Percentiles rank a stretch among this genome's conserved stretches.
Evolutionary conservation across 2,329 filamentous ascomycete genomes (phyloP).

Genomic region (Pseudopithomyces maydicus): DNA sequence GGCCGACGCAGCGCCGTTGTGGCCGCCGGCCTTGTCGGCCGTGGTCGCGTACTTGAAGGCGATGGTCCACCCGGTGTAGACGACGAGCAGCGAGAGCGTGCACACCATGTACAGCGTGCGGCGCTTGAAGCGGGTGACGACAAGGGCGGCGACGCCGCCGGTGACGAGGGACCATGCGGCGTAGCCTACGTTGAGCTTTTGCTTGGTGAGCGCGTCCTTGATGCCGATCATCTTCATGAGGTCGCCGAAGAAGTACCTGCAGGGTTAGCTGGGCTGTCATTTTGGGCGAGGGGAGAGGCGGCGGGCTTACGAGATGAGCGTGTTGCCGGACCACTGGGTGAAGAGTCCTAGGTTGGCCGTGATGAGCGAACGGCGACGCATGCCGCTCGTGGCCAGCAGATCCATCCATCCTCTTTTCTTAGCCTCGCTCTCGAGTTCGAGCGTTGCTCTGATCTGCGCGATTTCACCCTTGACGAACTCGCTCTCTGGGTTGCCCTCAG

Average conservation of each 20-base stretch:
- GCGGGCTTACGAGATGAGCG: constrained; percentile 53
- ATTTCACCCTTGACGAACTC: constrained; percentile 67
- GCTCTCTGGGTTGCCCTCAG: constrained; percentile 62
- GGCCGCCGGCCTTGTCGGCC: constrained; percentile 20
- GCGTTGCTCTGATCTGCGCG: constrained; percentile 66
- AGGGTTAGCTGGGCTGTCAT: not conserved
- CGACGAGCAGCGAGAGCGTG: constrained; percentile 32
- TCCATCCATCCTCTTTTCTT: constrained; percentile 60
- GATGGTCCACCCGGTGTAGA: constrained; percentile 39
- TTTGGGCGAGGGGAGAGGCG: not conserved
- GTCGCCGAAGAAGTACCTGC: constrained; percentile 63
- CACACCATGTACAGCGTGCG: constrained; percentile 58
- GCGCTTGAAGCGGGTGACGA: constrained; percentile 59
- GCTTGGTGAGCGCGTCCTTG: constrained; percentile 40
- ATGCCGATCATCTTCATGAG: constrained; percentile 66
- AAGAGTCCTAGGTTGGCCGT: constrained; percentile 66
- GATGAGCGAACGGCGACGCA: constrained; percentile 65
- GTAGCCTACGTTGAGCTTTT: constrained; percentile 57
- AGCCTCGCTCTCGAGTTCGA: constrained; percentile 59
- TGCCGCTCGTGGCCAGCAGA: constrained; percentile 64
- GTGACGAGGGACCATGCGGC: constrained; percentile 63
- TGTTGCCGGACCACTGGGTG: constrained; percentile 68
- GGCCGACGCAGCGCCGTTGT: constrained; percentile 44
- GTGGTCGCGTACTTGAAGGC: constrained; percentile 56
- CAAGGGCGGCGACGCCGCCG: constrained; percentile 57